phyloP scores from a whole-genome alignment of 805 yeast species.

The Blastobotrys terrestris region DNA sequence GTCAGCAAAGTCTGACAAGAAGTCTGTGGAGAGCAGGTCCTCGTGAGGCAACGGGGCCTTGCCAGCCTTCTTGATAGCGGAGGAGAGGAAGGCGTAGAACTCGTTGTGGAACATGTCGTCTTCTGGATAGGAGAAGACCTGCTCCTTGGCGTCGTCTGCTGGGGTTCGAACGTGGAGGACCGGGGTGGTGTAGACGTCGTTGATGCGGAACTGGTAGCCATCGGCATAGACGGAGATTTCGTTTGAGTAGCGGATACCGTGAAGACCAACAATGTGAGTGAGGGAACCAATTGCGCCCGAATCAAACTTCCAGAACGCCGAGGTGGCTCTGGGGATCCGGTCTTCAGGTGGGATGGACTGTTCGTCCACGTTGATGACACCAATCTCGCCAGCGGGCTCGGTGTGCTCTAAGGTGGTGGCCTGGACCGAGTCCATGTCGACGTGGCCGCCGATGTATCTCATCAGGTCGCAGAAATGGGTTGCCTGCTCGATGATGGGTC shows the following conservation, averaged over 20 bases:
- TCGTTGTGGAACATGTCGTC: constrained; percentile 18
- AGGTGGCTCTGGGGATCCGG: constrained; percentile 17
- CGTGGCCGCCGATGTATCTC: constrained; percentile 19
- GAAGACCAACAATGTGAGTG: constrained; percentile 17
- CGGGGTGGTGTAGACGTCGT: constrained; percentile 17
- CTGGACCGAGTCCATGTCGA: constrained; percentile 12
- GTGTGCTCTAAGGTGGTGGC: constrained; percentile 15
- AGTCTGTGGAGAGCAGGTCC: constrained; percentile 5
- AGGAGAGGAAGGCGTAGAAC: constrained; percentile 10
- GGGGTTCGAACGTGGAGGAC: constrained; percentile 17
- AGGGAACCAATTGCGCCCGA: constrained; percentile 18
- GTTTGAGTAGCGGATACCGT: constrained; percentile 17
- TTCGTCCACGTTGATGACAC: constrained; percentile 15
- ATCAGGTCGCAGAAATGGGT: constrained; percentile 20
- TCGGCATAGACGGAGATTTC: constrained; percentile 18
- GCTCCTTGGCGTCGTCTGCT: constrained; percentile 7
- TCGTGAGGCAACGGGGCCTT: constrained; percentile 7
- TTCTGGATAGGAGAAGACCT: constrained; percentile 13
- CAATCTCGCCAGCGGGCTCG: constrained; percentile 16
- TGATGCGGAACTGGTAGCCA: constrained; percentile 19
- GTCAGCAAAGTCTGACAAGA: constrained; percentile 14
- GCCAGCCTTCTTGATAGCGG: constrained; percentile 8
- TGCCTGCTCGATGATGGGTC: constrained; percentile 20
- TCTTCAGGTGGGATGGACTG: constrained; percentile 13
- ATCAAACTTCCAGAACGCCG: constrained; percentile 18